These are phyloP conservation scores for Fistulinella prunicolor DNA, from an alignment of 768 basidiomycete genomes.

Conservation along the genomic window DNA sequence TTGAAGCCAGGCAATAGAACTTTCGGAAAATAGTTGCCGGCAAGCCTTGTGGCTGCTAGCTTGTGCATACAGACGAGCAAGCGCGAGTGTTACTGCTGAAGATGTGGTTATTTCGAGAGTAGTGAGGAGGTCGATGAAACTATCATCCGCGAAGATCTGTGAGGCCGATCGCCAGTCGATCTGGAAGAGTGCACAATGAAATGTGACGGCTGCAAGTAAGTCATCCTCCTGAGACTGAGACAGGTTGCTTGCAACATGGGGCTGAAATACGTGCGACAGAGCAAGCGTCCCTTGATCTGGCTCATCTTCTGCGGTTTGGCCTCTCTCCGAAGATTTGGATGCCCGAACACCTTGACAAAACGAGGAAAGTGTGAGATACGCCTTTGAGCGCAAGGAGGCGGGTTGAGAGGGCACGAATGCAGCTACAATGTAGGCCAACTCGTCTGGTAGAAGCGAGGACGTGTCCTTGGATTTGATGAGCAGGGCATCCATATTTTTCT, in stretches of 20 bases:
- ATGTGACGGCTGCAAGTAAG: slow-evolving; percentile 54
- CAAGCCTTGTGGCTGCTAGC: slow-evolving; percentile 74
- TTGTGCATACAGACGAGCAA: slow-evolving; percentile 74
- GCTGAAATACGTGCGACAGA: slow-evolving; percentile 50
- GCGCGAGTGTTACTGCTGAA: slow-evolving; percentile 47
- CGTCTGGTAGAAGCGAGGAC: slow-evolving; percentile 46
- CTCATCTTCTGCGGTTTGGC: slow-evolving; percentile 35
- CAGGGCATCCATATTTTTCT: slow-evolving; percentile 26
- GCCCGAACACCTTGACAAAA: slow-evolving; percentile 60
- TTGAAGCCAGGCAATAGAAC: slow-evolving; percentile 67
- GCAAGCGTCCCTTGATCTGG: slow-evolving; percentile 47
- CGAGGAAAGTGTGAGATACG: slow-evolving; percentile 65
- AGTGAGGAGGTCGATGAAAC: slow-evolving; percentile 58
- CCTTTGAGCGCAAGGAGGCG: slow-evolving; percentile 54
- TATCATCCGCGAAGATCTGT: slow-evolving; percentile 61
- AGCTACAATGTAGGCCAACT: slow-evolving; percentile 48
- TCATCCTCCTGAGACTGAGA: slow-evolving; percentile 53
- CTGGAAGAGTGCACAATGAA: slow-evolving; percentile 79
- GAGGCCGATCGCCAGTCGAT: slow-evolving; percentile 72
- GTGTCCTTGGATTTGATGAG: slow-evolving; percentile 35
- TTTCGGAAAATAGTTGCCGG: slow-evolving; percentile 55
- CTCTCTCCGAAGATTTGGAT: slow-evolving; percentile 33
- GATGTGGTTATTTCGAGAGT: slow-evolving; percentile 62
- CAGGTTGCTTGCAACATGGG: slow-evolving; percentile 47
- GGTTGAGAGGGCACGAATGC: slow-evolving; percentile 51